A percentile compares a stretch with the other conserved stretches of the same genome.
phyloP scores from a whole-genome alignment of 495 filamentous ascomycete genomes.

The Sphaerosporella brunnea region DNA sequence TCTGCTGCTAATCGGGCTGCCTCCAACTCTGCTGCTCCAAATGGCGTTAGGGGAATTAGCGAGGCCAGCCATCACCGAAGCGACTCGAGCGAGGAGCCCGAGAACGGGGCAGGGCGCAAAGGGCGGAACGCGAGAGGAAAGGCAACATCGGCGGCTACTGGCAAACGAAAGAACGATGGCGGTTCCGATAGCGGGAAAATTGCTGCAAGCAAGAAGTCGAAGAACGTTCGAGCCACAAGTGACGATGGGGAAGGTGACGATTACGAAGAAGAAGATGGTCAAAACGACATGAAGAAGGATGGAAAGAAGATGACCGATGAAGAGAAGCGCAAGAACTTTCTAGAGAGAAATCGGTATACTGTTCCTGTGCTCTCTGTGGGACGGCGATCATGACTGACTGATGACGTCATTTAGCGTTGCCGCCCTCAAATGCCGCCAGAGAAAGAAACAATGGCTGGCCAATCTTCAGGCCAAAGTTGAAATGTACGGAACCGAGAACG shows the following conservation, averaged over 20 bases:
- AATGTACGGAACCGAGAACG: constrained; percentile 76
- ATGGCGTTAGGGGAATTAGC: constrained; percentile 37
- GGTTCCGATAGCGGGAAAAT: constrained; percentile 35
- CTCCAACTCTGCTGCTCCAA: constrained; percentile 29
- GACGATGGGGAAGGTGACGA: constrained; percentile 32
- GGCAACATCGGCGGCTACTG: constrained; percentile 31
- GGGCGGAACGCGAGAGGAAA: constrained; percentile 30
- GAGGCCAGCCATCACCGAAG: constrained; percentile 54
- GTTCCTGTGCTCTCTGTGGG: not conserved
- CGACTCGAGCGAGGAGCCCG: constrained; percentile 56
- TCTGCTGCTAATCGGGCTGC: constrained; percentile 12
- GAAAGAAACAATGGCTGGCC: constrained; percentile 97
- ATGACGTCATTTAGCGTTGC: constrained; percentile 48
- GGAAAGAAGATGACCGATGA: constrained; percentile 95
- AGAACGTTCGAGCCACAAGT: constrained; percentile 35
- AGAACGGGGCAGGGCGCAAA: constrained; percentile 27
- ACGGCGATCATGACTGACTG: not conserved
- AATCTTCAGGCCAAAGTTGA: constrained; percentile 94
- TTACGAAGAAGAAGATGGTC: constrained; percentile 37
- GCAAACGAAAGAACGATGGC: constrained; percentile 72
- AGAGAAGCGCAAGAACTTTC: constrained; percentile 94
- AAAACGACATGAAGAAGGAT: constrained; percentile 38
- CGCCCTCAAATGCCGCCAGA: constrained; percentile 88
- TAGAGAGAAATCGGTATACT: constrained; percentile 82
- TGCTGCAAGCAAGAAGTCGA: constrained; percentile 51